Percentiles rank a stretch among this genome's conserved stretches.
phyloP scores from a whole-genome alignment of 2,329 filamentous ascomycete species.

The Xylariaceae sp. region DNA sequence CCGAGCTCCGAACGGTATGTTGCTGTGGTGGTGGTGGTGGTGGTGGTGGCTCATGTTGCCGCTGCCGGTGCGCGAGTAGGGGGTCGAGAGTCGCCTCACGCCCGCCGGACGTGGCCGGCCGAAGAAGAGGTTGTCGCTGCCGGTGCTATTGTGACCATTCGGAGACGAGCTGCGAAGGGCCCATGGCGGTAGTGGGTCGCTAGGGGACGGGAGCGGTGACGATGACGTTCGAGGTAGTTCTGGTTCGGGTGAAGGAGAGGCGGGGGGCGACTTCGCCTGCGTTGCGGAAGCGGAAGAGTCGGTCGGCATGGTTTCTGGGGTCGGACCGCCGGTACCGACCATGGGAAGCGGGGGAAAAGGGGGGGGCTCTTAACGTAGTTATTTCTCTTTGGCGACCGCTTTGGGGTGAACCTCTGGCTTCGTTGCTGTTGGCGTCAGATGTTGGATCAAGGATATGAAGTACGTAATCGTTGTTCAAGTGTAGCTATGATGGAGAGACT shows the following conservation, averaged over 20 bases:
- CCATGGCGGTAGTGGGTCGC: conserved; percentile 43
- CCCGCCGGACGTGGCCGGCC: conserved; percentile 9
- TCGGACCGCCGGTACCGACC: no score
- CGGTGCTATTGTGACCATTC: background rate
- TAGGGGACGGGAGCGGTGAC: no score
- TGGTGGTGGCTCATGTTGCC: conserved; percentile 14
- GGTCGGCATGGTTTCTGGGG: conserved; percentile 45
- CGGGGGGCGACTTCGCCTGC: conserved; percentile 42
- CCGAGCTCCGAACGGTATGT: conserved; percentile 33
- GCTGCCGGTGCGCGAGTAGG: conserved; percentile 29
- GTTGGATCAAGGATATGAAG: no score
- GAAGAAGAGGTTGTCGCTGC: conserved; percentile 7
- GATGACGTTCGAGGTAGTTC: conserved; percentile 26
- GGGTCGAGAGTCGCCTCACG: conserved; percentile 39
- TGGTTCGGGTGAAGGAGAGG: conserved; percentile 27
- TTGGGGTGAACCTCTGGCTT: no score
- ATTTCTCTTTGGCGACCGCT: no score
- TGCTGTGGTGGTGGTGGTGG: no score
- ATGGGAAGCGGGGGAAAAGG: no score
- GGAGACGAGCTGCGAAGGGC: conserved; percentile 22
- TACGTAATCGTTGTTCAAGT: no score
- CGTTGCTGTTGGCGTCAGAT: no score
- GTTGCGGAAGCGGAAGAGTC: conserved; percentile 44
- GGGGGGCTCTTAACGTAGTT: no score
- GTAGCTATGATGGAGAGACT: no score